Evolutionary conservation across 2,329 filamentous ascomycete species (phyloP).

Genomic region (Pseudogymnoascus sp.): DNA sequence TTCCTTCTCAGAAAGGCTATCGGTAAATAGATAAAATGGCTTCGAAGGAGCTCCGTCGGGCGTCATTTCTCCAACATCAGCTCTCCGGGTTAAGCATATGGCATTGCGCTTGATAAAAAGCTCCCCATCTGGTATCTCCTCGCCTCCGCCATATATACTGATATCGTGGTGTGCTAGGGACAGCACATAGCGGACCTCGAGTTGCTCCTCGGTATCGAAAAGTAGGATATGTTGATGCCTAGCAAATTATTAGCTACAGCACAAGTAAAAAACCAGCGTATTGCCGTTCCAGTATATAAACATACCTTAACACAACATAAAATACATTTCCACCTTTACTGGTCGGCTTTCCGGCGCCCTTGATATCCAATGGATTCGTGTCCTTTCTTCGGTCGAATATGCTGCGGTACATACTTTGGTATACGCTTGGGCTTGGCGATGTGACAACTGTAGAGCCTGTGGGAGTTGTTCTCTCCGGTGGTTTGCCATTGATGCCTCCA

Average conservation of each 20-base stretch:
- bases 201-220: slow-evolving; percentile 89
- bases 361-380: slow-evolving; percentile 27
- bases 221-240: slow-evolving; percentile 95
- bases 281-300: slow-evolving; percentile 11
- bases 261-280: slow-evolving; percentile 10
- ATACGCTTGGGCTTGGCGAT: slow-evolving; percentile 82
- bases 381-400: slow-evolving; percentile 76
- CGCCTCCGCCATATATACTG: slow-evolving; percentile 73
- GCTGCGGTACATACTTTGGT: slow-evolving; percentile 95
- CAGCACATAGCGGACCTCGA: slow-evolving; percentile 93
- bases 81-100: slow-evolving; percentile 65
- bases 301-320: slow-evolving; percentile 77
- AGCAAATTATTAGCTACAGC: slow-evolving; percentile 12
- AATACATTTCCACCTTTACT: slow-evolving; percentile 77
- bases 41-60: slow-evolving; percentile 55
- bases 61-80: slow-evolving; percentile 43
- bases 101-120: slow-evolving; percentile 94
- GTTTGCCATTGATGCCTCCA: slow-evolving; percentile 85
- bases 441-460: slow-evolving; percentile 66
- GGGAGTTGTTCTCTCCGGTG: slow-evolving; percentile 76
- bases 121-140: slow-evolving; percentile 77
- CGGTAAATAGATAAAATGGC: slow-evolving; percentile 89
- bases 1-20: slow-evolving; percentile 93
- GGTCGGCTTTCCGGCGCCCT: slow-evolving; percentile 24
- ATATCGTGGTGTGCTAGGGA: slow-evolving; percentile 83